Evolutionary conservation across 306 rosid genomes (phyloP).

Genomic region (Vigna reflexopilosa): DNA sequence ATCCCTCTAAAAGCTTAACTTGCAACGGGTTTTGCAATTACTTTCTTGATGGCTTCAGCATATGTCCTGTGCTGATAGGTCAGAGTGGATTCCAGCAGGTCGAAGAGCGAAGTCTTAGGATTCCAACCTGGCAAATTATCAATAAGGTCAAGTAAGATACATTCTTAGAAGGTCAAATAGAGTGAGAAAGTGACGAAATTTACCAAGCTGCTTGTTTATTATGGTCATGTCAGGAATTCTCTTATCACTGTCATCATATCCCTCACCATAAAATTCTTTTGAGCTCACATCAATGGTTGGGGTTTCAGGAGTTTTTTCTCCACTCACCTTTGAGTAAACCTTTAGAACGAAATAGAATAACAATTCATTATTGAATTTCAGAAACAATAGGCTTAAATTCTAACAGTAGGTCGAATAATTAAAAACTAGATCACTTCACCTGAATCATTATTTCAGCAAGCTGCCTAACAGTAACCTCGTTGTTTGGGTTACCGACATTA

Average conservation of each 20-base stretch:
- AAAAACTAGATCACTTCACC: slow-evolving; percentile 50
- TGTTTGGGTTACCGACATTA: slow-evolving; percentile 96
- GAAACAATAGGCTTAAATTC: neutral
- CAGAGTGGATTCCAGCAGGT: slow-evolving; percentile 95
- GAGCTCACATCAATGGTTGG: slow-evolving; percentile 92
- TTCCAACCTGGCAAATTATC: slow-evolving; percentile 72
- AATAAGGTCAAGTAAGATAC: neutral
- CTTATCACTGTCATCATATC: slow-evolving; percentile 96
- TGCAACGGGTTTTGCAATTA: slow-evolving; percentile 73
- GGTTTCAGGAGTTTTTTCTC: slow-evolving; percentile 62
- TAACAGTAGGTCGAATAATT: neutral
- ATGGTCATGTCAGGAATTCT: slow-evolving; percentile 99
- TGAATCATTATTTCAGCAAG: slow-evolving; percentile 98
- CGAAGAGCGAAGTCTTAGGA: slow-evolving; percentile 92
- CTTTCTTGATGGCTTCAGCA: slow-evolving; percentile 86
- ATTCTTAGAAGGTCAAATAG: slow-evolving; percentile 22
- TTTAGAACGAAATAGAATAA: slow-evolving; percentile 42
- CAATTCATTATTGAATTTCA: slow-evolving; percentile 20
- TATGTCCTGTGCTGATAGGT: slow-evolving; percentile 97
- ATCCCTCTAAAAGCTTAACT: slow-evolving; percentile 49
- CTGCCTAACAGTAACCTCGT: slow-evolving; percentile 97
- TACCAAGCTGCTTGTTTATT: slow-evolving; percentile 93
- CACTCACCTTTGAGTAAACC: slow-evolving; percentile 94
- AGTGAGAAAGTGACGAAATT: slow-evolving; percentile 11
- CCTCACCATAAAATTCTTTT: slow-evolving; percentile 88